Base-by-base conservation (phyloP, 2,329 filamentous ascomycete species). In the Trichoderma gracile region DNA sequence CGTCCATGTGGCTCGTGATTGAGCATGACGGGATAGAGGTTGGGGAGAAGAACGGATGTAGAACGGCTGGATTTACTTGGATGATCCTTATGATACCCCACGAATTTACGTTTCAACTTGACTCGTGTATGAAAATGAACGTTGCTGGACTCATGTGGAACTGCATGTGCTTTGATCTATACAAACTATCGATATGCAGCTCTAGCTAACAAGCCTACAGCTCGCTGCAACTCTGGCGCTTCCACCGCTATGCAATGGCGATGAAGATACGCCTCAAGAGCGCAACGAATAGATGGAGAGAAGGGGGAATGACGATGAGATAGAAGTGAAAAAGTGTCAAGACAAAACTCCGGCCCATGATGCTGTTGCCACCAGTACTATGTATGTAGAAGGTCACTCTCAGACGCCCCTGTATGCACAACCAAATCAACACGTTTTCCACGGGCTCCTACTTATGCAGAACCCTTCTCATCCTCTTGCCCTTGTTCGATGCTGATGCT, bases 331-430 rank as follows among this genome's bases (percentile, higher is more conserved):
- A 50, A 52, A n/a, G n/a, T n/a, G n/a, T n/a, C n/a, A n/a, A 10
- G n/a, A 54, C 42, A 60, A 65, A 67, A 67, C 66, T 67, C 66
- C 66, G 47, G 57, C 30, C 55, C 56, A 60, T 65, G 63, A 54
- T 65, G 30, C 59, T 58, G 56, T 56, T 60, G 43, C 63, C 63
- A 21, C 56, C 27, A 49, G 54, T 64, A 6, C 46, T 62, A 42
- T 54, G 46, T 54, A 19, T 62, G 25, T 45, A 52, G 54, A 55
- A 64, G 57, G 61, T 45, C 52, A 33, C 38, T 47, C 23, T 45
- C 61, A 33, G 61, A 64, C 61, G 61, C 61, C 56, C 61, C 47
- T 57, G 46, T 64, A 64, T 64, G 61, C 61, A 50, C 43, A 57
- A 40, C 54, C 46, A 30, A 62, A 27, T 25, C 17, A 54, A 54